These are phyloP conservation scores for Alternaria sp. DNA, from an alignment of 2,329 filamentous ascomycete species.

Conservation along the genomic window DNA sequence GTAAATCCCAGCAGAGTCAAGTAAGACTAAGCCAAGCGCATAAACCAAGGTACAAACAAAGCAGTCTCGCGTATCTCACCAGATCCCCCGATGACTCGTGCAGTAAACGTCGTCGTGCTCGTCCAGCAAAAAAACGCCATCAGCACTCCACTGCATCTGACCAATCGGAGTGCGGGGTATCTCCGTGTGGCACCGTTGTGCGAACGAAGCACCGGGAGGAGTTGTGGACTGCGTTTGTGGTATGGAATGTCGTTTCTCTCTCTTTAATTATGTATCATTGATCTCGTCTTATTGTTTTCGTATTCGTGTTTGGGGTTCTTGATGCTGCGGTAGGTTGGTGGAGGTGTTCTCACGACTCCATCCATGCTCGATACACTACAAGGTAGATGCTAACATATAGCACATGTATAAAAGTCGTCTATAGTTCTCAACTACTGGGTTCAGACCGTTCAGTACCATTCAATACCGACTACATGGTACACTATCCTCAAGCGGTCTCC, in stretches of 20 bases:
- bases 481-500: neutral
- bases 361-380: neutral
- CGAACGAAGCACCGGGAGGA: neutral
- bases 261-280: rapidly evolving
- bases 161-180: conserved; percentile 23
- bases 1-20: neutral
- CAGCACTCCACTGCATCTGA: conserved; percentile 1
- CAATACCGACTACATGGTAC: neutral
- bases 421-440: neutral
- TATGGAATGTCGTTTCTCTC: neutral
- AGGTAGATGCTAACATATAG: neutral
- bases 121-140: conserved; percentile 15
- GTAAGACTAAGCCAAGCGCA: neutral
- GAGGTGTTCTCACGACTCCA: neutral
- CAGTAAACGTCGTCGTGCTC: neutral
- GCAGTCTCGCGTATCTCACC: neutral
- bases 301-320: neutral
- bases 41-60: neutral
- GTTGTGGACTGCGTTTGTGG: neutral
- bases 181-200: neutral
- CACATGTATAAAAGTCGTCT: rapidly evolving
- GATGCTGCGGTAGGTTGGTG: neutral
- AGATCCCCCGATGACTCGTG: neutral
- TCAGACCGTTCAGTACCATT: neutral
- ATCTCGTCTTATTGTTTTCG: neutral